A percentile compares a stretch with the other conserved stretches of the same genome.
Evolutionary conservation across 257 asterid species (phyloP).

Genomic region (Solanum virginianum): DNA sequence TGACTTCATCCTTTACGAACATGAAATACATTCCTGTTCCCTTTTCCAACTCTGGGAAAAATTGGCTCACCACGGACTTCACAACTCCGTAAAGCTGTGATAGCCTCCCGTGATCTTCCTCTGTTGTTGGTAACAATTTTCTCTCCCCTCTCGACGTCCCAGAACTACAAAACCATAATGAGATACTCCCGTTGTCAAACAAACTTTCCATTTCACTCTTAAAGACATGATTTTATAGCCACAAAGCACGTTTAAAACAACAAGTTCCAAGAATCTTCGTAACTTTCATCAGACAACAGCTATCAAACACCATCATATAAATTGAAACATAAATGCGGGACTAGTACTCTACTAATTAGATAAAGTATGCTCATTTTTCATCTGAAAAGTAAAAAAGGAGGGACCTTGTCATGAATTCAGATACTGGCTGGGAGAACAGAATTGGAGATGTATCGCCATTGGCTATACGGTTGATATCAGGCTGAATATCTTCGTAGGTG

Average conservation of each 20-base stretch:
- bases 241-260: neutral
- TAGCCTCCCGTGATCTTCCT: neutral
- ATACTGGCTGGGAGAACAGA: constrained; percentile 18
- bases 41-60: neutral
- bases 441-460: constrained; percentile 20
- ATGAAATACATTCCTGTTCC: neutral
- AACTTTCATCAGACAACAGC: neutral
- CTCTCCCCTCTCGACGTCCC: neutral
- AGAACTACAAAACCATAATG: neutral
- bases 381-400: neutral
- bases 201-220: too few relatives aligned
- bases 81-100: neutral
- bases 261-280: neutral
- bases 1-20: neutral
- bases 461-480: constrained; percentile 17
- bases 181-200: neutral
- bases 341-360: neutral
- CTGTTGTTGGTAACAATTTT: neutral
- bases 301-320: neutral
- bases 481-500: constrained; percentile 22
- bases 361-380: neutral
- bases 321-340: neutral
- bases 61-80: neutral
- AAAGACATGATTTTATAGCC: neutral
- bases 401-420: constrained; percentile 25